phyloP scores from a whole-genome alignment of 768 basidiomycete genomes.

The Chalciporus chontae region DNA sequence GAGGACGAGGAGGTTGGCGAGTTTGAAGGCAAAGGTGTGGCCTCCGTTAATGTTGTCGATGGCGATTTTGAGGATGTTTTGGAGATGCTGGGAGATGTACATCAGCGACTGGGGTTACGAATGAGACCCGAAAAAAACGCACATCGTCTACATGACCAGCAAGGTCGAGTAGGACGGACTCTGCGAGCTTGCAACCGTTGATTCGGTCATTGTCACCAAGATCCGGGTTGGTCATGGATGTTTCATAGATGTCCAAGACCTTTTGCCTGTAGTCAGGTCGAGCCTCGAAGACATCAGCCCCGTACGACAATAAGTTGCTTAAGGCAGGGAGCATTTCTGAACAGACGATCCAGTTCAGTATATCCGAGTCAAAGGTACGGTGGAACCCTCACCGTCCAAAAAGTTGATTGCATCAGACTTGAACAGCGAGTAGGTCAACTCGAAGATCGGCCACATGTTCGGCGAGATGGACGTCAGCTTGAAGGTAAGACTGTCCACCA shows the following conservation, averaged over 20 bases:
- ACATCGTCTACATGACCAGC: constrained; percentile 78
- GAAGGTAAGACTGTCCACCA: constrained; percentile 83
- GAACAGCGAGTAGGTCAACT: constrained; percentile 78
- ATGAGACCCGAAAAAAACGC: constrained; percentile 21
- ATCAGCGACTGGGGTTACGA: not conserved
- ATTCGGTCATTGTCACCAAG: constrained; percentile 84
- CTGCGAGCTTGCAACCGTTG: constrained; percentile 82
- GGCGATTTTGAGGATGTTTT: constrained; percentile 60
- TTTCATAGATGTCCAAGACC: constrained; percentile 80
- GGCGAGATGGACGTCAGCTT: constrained; percentile 72
- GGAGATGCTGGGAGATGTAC: constrained; percentile 47
- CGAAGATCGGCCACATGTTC: constrained; percentile 85
- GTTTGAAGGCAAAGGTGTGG: constrained; percentile 59
- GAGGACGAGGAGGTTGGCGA: constrained; percentile 81
- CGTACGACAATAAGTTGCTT: constrained; percentile 87
- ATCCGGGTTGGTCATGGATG: constrained; percentile 60
- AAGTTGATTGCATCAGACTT: constrained; percentile 83
- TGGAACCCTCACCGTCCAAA: constrained; percentile 60
- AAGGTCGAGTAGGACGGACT: constrained; percentile 77
- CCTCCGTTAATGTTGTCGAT: constrained; percentile 57
- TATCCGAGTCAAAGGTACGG: not conserved
- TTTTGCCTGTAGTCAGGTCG: constrained; percentile 75
- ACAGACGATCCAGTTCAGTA: not conserved
- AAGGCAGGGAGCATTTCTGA: constrained; percentile 83
- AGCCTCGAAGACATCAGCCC: constrained; percentile 68